Conservation (phyloP, 352 stramenopile genomes). For the Globisporangium acanthophoron region DNA sequence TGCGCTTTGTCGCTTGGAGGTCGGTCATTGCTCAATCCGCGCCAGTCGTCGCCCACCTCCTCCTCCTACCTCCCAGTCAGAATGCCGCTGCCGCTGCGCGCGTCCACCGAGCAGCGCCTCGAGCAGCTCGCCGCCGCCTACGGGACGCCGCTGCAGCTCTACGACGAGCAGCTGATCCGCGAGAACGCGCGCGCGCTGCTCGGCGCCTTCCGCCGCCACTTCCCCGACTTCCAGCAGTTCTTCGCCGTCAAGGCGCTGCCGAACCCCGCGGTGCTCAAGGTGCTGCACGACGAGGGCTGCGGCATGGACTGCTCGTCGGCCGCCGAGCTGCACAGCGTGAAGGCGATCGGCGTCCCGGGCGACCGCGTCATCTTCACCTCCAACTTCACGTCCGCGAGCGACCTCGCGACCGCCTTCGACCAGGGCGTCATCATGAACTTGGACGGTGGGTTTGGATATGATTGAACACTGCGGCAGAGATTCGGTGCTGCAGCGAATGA, state of each 20-base stretch:
- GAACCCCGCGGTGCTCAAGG: slow-evolving; percentile 84
- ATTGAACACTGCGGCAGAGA: neutral
- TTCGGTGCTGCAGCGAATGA: neutral
- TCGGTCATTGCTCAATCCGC: neutral
- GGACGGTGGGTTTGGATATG: slow-evolving; percentile 14
- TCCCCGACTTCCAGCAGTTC: slow-evolving; percentile 85
- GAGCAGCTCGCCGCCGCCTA: slow-evolving; percentile 68
- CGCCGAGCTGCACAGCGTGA: slow-evolving; percentile 72
- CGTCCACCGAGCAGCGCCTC: slow-evolving; percentile 38
- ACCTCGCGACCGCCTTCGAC: slow-evolving; percentile 69
- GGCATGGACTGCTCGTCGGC: slow-evolving; percentile 88
- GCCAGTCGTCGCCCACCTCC: too few relatives aligned
- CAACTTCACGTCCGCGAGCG: slow-evolving; percentile 84
- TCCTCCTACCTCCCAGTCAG: neutral
- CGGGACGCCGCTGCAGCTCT: slow-evolving; percentile 85
- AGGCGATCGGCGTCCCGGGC: slow-evolving; percentile 65
- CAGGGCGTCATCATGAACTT: slow-evolving; percentile 87
- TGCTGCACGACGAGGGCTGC: slow-evolving; percentile 79
- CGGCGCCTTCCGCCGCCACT: slow-evolving; percentile 63
- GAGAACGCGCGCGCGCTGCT: slow-evolving; percentile 71
- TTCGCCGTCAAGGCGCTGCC: slow-evolving; percentile 88
- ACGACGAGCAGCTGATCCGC: slow-evolving; percentile 82
- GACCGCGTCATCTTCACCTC: slow-evolving; percentile 87
- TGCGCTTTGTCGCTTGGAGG: neutral
- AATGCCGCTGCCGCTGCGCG: slow-evolving; percentile 54